A percentile compares a stretch with the other conserved stretches of the same genome.
These are phyloP conservation scores for Fraxinus paxiana DNA, from an alignment of 305 asterid genomes.

Conservation along the genomic window DNA sequence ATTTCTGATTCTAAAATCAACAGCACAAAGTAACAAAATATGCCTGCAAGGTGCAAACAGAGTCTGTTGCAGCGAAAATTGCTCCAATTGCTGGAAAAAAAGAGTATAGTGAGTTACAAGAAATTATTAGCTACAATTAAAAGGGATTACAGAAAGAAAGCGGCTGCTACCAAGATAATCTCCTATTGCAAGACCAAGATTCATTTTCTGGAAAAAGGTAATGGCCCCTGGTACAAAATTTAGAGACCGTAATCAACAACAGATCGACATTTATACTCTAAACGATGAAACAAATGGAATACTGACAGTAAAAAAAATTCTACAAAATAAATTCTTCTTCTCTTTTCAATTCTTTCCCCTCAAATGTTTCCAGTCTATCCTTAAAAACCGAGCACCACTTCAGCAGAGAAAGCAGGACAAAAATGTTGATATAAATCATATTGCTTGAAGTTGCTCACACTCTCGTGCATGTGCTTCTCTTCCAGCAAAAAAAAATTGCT, in stretches of 20 bases:
- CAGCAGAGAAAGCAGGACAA: not conserved
- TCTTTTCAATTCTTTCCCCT: not conserved
- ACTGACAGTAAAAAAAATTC: not conserved
- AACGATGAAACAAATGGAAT: not conserved
- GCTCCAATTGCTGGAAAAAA: constrained; percentile 54
- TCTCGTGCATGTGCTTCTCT: constrained; percentile 1
- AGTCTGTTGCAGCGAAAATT: constrained; percentile 62
- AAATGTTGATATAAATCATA: not conserved
- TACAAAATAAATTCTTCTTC: not conserved
- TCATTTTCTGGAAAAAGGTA: constrained; percentile 39
- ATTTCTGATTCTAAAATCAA: constrained; percentile 7
- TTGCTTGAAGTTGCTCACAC: not conserved
- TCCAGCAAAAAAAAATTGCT: not conserved
- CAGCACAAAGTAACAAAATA: constrained; percentile 6
- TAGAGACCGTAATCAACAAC: not conserved
- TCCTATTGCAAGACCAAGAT: constrained; percentile 45
- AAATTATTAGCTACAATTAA: not conserved
- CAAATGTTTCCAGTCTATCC: not conserved
- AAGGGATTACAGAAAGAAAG: not conserved
- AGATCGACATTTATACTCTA: not conserved
- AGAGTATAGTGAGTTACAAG: constrained; percentile 8
- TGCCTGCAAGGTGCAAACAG: constrained; percentile 68
- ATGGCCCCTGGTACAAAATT: constrained; percentile 52
- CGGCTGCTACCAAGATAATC: constrained; percentile 39
- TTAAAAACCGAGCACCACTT: not conserved